Evolutionary conservation across 108 stramenopile species (phyloP), one percentile per base, ranked within the genome.

Genomic region (Stephanodiscus minutulus): DNA sequence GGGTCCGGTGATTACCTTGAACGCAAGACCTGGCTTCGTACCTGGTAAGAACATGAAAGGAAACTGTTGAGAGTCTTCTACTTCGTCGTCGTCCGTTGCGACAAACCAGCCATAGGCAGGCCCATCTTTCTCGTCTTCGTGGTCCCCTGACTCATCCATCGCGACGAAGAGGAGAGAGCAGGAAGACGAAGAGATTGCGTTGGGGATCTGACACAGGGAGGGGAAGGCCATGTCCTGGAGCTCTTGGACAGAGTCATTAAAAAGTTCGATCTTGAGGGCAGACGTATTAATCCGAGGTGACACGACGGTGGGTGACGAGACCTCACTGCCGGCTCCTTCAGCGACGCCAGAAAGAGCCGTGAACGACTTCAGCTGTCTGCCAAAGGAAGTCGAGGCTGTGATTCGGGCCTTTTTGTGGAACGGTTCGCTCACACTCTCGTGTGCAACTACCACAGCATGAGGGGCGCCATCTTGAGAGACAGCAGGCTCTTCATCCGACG

Each of bases 201-300:
- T 46, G 5, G 70, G 77, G 7, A 78, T 56, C 3, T 39, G 64
- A 50, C 60, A 64, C 24, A 78, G 58, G n/a, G 77, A 71, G 35
- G 77, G 77, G 58, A 78, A 71, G 49, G 77, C 50, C 77, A 71
- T 58, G 50, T 70, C 55, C 77, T 78, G 77, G 0, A 66, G 59
- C 64, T 70, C 77, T 22, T 27, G 70, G 55, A 71, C 52, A 52
- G 65, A 57, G 31, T 78, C 65, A 44, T 78, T 78, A 61, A 78
- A 71, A 31, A 66, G 52, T 29, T 78, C 27, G 18, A 78, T 70
- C 57, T 70, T 66, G 47, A 59, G 20, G 65, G 70, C 29, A 39
- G 77, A 66, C 17, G 64, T 57, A 53, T 66, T 31, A 61, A 50
- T 46, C 63, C 68, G 68, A 48, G 76, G 76, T 62, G 68, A 77